A percentile compares a stretch with the other conserved stretches of the same genome.
Evolutionary conservation across 202 grass and related monocot species (phyloP).

Genomic region (Eragrostis tef): DNA sequence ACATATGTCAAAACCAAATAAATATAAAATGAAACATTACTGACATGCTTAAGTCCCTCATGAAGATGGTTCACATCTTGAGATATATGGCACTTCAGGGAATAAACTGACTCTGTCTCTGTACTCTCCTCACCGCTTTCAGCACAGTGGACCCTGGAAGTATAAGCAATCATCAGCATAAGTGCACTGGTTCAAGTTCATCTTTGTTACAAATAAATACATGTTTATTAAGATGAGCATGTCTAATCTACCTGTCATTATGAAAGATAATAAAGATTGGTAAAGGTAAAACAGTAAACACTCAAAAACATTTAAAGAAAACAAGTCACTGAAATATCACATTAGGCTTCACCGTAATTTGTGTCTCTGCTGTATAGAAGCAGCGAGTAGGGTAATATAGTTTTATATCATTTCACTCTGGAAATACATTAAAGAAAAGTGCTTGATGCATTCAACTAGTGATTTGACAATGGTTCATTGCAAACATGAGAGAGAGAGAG

Average conservation of each 20-base stretch:
- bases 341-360: constrained; percentile 7
- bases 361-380: background rate
- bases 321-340: background rate
- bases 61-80: constrained; percentile 99
- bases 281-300: constrained; percentile 1
- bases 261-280: constrained; percentile 23
- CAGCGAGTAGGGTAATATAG: background rate
- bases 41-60: constrained; percentile 91
- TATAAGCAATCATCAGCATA: constrained; percentile 36
- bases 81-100: constrained; percentile 98
- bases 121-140: constrained; percentile 95
- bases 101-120: constrained; percentile 85
- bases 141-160: constrained; percentile 88
- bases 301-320: constrained; percentile 29
- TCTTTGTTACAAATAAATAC: constrained; percentile 21
- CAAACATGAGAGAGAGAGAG: background rate
- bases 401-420: constrained; percentile 32
- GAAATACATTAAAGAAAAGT: constrained; percentile 23
- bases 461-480: background rate
- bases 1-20: background rate
- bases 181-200: background rate
- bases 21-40: constrained; percentile 24
- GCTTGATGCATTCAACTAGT: constrained; percentile 14
- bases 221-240: constrained; percentile 26
- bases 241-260: constrained; percentile 2